Base-by-base conservation (phyloP, 805 yeast genomes). In the Kuraishia cidri region DNA sequence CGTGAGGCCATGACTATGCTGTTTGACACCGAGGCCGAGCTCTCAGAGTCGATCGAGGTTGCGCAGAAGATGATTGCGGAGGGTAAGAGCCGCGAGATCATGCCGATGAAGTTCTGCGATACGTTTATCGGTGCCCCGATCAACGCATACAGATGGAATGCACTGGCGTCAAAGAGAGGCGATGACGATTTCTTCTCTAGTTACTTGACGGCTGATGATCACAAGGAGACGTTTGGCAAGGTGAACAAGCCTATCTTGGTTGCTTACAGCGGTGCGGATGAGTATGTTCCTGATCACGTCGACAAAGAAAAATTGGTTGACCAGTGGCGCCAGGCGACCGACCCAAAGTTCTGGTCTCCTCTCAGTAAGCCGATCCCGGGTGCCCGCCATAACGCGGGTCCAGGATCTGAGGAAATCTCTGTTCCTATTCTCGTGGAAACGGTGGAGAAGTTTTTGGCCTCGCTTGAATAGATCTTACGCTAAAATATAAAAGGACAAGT, bases 111-210 rank as follows among this genome's bases (percentile, higher is more conserved):
- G 32, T 74, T 62, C 42, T 42, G 66, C 13, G 57, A 66, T 18
- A 32, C 51, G 1, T 59, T 70, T 32, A 62, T 73, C 26, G 62
- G 58, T 9, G 62, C 79, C 1, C 85, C 88, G 0, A 62, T 76
- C 10, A 66, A 72, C 24, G 90, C 86, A 0, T 67, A 74, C 42
- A 64, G 94, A 44, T 83, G 84, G 73, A 52, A 75, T 30, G 76
- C 92, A 1, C 55, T 84, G 26, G 56, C 66, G 15, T 51, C 60
- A 5, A 52, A 52, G 7, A 60, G 73, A 12, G 94, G 94, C 1
- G 90, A 77, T 44, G 94, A 84, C 48, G 94, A 84, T 53, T 83
- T 68, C 48, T 83, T 82, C 51, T 79, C 90, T 0, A 58, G 74
- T 17, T 82, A 82, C 52, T 53, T 83, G 34, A 44, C 66, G 1